Evolutionary conservation across 768 basidiomycete genomes (phyloP).

Genomic region (Trametes cingulata): DNA sequence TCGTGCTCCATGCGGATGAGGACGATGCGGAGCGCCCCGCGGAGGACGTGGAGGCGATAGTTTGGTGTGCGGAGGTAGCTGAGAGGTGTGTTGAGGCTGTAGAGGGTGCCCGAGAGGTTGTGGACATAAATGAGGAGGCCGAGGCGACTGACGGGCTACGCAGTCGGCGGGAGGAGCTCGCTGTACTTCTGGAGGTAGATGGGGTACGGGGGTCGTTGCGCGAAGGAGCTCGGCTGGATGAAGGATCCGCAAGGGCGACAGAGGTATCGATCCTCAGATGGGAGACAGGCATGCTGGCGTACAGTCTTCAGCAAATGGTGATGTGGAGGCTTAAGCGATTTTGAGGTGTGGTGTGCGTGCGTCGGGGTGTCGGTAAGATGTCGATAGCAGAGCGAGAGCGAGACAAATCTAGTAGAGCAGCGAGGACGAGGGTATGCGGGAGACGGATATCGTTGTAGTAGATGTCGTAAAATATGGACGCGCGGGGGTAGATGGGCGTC

Average conservation of each 20-base stretch:
- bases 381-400: slow-evolving; percentile 10
- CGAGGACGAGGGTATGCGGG: neutral
- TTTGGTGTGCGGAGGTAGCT: slow-evolving; percentile 5
- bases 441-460: neutral
- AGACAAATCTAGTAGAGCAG: slow-evolving; percentile 15
- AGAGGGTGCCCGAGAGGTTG: slow-evolving; percentile 23
- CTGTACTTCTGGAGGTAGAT: slow-evolving; percentile 22
- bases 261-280: slow-evolving; percentile 38
- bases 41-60: neutral
- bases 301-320: neutral
- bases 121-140: slow-evolving; percentile 27
- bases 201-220: slow-evolving; percentile 8
- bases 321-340: neutral
- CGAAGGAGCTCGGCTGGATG: slow-evolving; percentile 22
- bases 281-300: slow-evolving; percentile 27
- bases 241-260: slow-evolving; percentile 23
- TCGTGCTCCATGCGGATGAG: slow-evolving; percentile 7
- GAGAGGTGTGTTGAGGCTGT: slow-evolving; percentile 16
- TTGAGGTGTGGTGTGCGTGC: neutral
- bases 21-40: no score
- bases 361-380: neutral
- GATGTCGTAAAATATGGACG: slow-evolving; percentile 16
- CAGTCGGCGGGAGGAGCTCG: slow-evolving; percentile 27
- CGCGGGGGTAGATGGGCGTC: slow-evolving; percentile 10
- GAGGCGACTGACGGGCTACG: slow-evolving; percentile 29